Evolutionary conservation across 1,284 basidiomycete genomes (phyloP).

Genomic region (Pseudozyma sp.): DNA sequence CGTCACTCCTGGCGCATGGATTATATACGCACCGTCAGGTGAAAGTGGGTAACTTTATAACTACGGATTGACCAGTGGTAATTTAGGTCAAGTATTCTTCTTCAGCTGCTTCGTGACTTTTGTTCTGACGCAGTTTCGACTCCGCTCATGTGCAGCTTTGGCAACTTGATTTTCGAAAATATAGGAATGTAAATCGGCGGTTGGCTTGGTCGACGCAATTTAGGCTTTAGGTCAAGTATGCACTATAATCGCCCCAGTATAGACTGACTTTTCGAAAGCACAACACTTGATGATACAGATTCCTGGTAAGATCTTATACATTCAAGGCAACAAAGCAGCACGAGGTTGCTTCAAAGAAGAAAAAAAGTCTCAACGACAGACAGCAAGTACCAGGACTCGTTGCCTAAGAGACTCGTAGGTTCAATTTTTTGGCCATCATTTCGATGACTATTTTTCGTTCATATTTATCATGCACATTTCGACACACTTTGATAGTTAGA

Average conservation of each 20-base stretch:
- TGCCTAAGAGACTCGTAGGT: slow-evolving; percentile 7
- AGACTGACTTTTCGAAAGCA: slow-evolving; percentile 7
- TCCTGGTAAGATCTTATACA: slow-evolving; percentile 20
- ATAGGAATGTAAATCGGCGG: neutral
- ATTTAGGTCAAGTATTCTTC: too few relatives aligned
- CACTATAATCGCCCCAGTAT: neutral
- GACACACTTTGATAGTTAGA: neutral
- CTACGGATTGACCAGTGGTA: too few relatives aligned
- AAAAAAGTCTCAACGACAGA: slow-evolving; percentile 5
- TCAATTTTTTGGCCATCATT: slow-evolving; percentile 9
- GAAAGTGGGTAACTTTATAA: too few relatives aligned
- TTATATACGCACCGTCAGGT: too few relatives aligned
- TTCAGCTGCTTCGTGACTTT: too few relatives aligned
- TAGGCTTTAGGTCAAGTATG: slow-evolving; percentile 40
- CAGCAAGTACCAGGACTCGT: slow-evolving; percentile 3
- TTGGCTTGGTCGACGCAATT: slow-evolving; percentile 32
- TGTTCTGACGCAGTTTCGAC: too few relatives aligned
- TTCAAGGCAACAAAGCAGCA: neutral
- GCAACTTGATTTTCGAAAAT: too few relatives aligned
- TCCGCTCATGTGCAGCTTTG: too few relatives aligned
- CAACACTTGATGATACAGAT: neutral
- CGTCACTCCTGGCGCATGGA: too few relatives aligned
- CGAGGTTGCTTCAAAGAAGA: neutral
- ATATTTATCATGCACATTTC: neutral
- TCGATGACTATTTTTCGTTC: neutral